Conservation (phyloP, 768 basidiomycete species). For the Tricholoma sp. region DNA sequence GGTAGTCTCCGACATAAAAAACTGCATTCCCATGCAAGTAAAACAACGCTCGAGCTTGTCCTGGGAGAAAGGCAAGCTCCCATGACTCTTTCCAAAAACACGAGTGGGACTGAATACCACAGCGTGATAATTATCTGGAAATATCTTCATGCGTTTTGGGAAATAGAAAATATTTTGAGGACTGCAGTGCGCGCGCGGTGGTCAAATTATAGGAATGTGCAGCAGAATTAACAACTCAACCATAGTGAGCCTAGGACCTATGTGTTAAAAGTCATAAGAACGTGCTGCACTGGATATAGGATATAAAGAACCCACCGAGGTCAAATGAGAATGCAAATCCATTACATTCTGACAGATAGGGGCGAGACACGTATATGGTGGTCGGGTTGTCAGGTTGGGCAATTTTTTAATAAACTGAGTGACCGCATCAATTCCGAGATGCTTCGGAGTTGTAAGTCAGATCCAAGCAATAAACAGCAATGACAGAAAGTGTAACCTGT, state of each 20-base stretch:
- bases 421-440: background rate
- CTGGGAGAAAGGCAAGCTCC: background rate
- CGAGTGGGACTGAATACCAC: background rate
- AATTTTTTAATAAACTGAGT: background rate
- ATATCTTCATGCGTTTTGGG: background rate
- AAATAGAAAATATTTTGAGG: background rate
- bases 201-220: background rate
- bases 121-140: background rate
- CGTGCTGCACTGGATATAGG: background rate
- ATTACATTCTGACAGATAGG: background rate
- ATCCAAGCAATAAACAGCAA: too few species aligned
- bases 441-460: background rate
- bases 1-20: background rate
- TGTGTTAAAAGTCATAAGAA: background rate
- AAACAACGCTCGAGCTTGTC: background rate
- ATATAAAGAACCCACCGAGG: background rate
- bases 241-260: background rate
- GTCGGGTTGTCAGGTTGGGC: background rate
- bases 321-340: background rate
- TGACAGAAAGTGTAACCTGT: too few species aligned
- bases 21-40: background rate
- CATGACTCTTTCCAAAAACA: background rate
- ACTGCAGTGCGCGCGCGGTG: background rate
- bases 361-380: background rate
- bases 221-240: background rate